phyloP scores from a whole-genome alignment of 805 yeast genomes.

The Wilhelminamyces savonicus region DNA sequence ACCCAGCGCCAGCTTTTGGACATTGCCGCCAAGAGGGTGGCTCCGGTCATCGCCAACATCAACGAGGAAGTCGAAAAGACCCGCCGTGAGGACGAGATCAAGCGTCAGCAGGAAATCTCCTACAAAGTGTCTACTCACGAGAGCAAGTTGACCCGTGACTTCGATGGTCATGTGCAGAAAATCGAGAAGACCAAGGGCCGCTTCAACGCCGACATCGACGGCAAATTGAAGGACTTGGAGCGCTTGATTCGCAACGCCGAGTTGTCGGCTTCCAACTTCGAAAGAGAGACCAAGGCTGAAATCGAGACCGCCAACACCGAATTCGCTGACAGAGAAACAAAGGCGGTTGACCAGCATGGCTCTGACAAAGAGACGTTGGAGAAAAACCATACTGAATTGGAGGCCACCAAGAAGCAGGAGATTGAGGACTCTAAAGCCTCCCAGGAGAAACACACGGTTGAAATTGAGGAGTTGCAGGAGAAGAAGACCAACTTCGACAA shows the following conservation, averaged over 20 bases:
- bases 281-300: slow-evolving; percentile 33
- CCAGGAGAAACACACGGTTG: slow-evolving; percentile 37
- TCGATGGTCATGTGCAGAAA: slow-evolving; percentile 31
- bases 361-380: slow-evolving; percentile 37
- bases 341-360: slow-evolving; percentile 41
- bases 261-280: slow-evolving; percentile 29
- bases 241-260: slow-evolving; percentile 21
- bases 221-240: slow-evolving; percentile 18
- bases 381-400: slow-evolving; percentile 39
- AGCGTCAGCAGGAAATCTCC: slow-evolving; percentile 31
- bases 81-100: slow-evolving; percentile 37
- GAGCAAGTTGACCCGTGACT: slow-evolving; percentile 27
- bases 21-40: slow-evolving; percentile 49
- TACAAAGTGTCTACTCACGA: slow-evolving; percentile 30
- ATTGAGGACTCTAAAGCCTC: slow-evolving; percentile 34
- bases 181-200: slow-evolving; percentile 31
- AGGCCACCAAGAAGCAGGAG: slow-evolving; percentile 38
- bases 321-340: slow-evolving; percentile 39
- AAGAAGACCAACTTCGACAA: slow-evolving; percentile 36
- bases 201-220: slow-evolving; percentile 37
- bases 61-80: slow-evolving; percentile 44
- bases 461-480: slow-evolving; percentile 38
- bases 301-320: slow-evolving; percentile 41
- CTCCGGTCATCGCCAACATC: slow-evolving; percentile 47
- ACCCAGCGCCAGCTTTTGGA: slow-evolving; percentile 51